These are phyloP conservation scores for Saturnispora halmiae DNA, from an alignment of 805 yeast genomes.

Conservation along the genomic window DNA sequence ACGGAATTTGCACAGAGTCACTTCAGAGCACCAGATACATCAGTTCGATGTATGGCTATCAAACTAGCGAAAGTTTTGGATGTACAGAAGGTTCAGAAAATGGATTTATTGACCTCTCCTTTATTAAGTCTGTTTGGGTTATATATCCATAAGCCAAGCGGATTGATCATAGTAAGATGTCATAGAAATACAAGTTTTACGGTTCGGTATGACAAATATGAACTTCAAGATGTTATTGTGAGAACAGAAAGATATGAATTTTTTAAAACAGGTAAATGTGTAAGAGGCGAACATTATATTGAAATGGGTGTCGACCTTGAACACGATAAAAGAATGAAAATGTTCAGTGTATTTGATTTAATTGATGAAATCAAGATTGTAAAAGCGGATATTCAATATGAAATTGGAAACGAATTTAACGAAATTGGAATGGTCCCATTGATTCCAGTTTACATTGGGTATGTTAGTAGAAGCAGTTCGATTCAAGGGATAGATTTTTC, in stretches of 20 bases:
- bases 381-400: conserved; percentile 5
- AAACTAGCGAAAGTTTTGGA: conserved; percentile 15
- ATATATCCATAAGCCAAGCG: conserved; percentile 19
- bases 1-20: conserved; percentile 15
- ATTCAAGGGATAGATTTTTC: not conserved
- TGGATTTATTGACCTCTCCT: conserved; percentile 15
- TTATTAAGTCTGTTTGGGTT: conserved; percentile 24
- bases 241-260: conserved; percentile 17
- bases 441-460: conserved; percentile 15
- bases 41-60: conserved; percentile 10
- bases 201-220: conserved; percentile 18
- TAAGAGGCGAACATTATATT: conserved; percentile 8
- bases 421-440: conserved; percentile 10
- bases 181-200: conserved; percentile 19
- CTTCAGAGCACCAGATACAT: conserved; percentile 15
- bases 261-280: conserved; percentile 1
- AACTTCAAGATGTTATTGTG: conserved; percentile 23
- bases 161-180: conserved; percentile 19
- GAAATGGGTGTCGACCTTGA: not conserved
- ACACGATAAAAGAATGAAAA: not conserved
- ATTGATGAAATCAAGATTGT: conserved; percentile 1
- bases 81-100: not conserved
- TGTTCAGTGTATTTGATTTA: conserved; percentile 1
- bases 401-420: not conserved
- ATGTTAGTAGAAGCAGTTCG: not conserved